Evolutionary conservation across 345 rosid genomes (phyloP).

Genomic region (Gossypium stocksii): DNA sequence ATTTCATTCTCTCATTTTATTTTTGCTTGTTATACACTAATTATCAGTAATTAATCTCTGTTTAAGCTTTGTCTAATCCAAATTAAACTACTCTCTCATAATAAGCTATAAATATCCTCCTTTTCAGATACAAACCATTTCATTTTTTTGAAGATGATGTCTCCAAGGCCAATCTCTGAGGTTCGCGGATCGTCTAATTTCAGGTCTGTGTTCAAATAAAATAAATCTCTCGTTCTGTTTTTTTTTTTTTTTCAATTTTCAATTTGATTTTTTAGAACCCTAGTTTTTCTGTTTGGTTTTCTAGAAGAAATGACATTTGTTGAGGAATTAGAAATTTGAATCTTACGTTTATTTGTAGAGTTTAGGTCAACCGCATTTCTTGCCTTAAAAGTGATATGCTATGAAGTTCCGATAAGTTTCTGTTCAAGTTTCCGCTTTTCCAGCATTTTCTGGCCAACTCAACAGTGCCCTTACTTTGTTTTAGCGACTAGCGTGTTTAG

Average conservation of each 20-base stretch:
- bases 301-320: neutral
- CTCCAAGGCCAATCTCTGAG: conserved; percentile 66
- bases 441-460: conserved; percentile 9
- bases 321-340: neutral
- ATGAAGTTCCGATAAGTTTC: neutral
- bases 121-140: neutral
- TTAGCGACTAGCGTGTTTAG: neutral
- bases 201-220: conserved; percentile 35
- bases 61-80: neutral
- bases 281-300: conserved; percentile 16
- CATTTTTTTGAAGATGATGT: conserved; percentile 48
- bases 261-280: conserved; percentile 15
- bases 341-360: neutral
- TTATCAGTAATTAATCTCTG: conserved; percentile 2
- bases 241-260: neutral
- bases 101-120: conserved; percentile 8
- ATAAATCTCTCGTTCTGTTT: neutral
- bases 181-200: conserved; percentile 75
- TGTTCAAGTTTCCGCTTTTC: neutral
- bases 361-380: neutral
- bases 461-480: neutral
- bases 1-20: neutral
- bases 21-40: neutral
- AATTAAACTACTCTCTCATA: neutral
- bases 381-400: neutral